Conservation (phyloP, 2,329 filamentous ascomycete species). For the Verticillium nubilum region DNA sequence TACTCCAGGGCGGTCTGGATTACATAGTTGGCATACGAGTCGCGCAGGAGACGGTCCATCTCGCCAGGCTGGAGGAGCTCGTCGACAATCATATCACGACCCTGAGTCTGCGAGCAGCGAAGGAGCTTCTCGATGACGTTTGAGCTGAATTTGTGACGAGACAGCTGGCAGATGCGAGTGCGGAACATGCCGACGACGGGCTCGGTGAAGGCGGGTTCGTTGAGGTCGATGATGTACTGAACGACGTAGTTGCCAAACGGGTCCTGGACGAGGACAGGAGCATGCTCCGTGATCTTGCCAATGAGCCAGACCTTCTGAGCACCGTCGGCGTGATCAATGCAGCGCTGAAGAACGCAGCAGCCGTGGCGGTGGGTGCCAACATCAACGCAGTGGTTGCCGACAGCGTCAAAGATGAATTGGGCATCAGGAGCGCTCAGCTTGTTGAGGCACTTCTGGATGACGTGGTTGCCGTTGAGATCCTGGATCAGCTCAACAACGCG, state of each 20-base stretch:
- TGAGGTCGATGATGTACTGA: conserved; percentile 95
- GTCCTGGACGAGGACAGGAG: conserved; percentile 87
- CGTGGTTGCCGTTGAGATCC: conserved; percentile 96
- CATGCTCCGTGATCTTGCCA: conserved; percentile 78
- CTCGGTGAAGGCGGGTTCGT: conserved; percentile 81
- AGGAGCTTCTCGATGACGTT: conserved; percentile 98
- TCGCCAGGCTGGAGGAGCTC: conserved; percentile 72
- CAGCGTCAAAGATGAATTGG: conserved; percentile 95
- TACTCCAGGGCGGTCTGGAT: conserved; percentile 94
- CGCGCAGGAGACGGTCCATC: conserved; percentile 82
- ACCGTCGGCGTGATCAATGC: conserved; percentile 93
- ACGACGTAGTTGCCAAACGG: conserved; percentile 98
- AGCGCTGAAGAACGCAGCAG: conserved; percentile 95
- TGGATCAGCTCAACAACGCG: conserved; percentile 93
- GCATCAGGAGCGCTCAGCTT: conserved; percentile 80
- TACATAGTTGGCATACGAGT: conserved; percentile 96
- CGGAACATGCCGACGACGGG: conserved; percentile 79
- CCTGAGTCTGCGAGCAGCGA: conserved; percentile 70
- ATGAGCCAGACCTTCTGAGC: conserved; percentile 86
- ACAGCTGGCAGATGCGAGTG: conserved; percentile 64
- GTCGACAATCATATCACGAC: conserved; percentile 75
- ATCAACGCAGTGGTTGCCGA: conserved; percentile 77
- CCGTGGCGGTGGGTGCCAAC: conserved; percentile 97
- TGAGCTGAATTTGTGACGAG: conserved; percentile 98
- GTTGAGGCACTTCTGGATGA: conserved; percentile 98